Base-by-base conservation (phyloP, 495 filamentous ascomycete genomes). In the Talaromyces trachyspermus region DNA sequence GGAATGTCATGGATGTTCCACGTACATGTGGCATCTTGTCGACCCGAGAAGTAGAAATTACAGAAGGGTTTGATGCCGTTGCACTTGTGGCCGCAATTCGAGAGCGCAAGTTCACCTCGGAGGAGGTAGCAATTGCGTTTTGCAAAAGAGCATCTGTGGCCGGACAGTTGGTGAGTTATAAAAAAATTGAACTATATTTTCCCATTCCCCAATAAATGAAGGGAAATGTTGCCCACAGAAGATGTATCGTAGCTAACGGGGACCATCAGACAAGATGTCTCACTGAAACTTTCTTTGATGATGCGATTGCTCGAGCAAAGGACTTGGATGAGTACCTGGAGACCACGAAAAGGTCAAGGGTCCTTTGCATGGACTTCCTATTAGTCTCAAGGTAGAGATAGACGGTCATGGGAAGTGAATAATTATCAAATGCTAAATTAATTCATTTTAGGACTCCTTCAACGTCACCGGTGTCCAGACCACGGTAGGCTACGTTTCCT, bases 361-460 rank as follows among this genome's bases (percentile, higher is more conserved):
- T 0, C 82, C 80, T 4, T 62, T 88, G 0, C 83, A 88, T 46
- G 84, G 84, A 14, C 49, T 88, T 7, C 83, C 83, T 0, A 77
- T 86, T 18, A 79, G 74, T 19, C 69, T 85, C 8, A 87, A 60
- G 38, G 51, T 55, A 52, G 70, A 72, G 18, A 85, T 87, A 65
- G 66, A 80, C 41, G 27, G 27, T 12, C 27, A 30, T 30, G 27
- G 27, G 12, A 30, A 30, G 27, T 30, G 27, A 30, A 30, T 30
- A 30, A 7, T 12, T n/a, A n/a, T n/a, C n/a, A n/a, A 30, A 30
- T 30, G 27, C 27, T 30, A 30, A 30, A 30, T 30, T 30, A 30
- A 30, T 30, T 44, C 42, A 17, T 17, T 44, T 9, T 25, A 88
- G 58, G 83, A 86, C 56, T 70, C 78, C 49, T 69, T 84, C 44